Evolutionary conservation across 2,329 filamentous ascomycete species (phyloP).

Genomic region (Ophiostoma angusticollis): DNA sequence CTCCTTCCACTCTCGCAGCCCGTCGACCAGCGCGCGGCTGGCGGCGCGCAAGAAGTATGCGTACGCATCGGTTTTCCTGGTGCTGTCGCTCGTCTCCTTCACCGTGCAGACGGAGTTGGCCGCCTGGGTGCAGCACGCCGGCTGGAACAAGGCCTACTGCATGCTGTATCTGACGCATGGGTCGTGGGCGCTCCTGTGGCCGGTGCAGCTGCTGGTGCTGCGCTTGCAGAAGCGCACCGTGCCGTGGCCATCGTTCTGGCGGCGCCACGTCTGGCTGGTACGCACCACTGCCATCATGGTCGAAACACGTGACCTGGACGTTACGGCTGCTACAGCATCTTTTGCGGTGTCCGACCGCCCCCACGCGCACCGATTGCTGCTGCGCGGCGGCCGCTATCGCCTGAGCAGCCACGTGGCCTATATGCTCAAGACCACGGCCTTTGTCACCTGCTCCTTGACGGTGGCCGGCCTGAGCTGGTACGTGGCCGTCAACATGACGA

Average conservation of each 20-base stretch:
- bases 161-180: conserved; percentile 98
- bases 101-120: conserved; percentile 92
- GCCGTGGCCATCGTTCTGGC: conserved; percentile 80
- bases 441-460: conserved; percentile 76
- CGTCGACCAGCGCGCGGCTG: conserved; percentile 46
- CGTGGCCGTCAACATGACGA: conserved; percentile 84
- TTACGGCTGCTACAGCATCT: too few species aligned
- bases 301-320: conserved; percentile 58
- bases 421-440: conserved; percentile 64
- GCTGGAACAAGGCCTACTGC: conserved; percentile 98
- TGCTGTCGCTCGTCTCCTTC: conserved; percentile 74
- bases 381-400: neutral
- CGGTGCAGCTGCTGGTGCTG: conserved; percentile 65
- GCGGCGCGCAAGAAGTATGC: conserved; percentile 69
- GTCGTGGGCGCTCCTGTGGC: conserved; percentile 86
- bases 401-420: conserved; percentile 40
- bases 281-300: conserved; percentile 64
- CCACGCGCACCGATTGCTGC: neutral
- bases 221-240: conserved; percentile 65
- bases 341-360: neutral
- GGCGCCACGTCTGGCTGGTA: conserved; percentile 40
- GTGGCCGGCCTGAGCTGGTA: conserved; percentile 93
- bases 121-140: conserved; percentile 83
- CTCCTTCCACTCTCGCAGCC: conserved; percentile 66
- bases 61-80: conserved; percentile 72